Base-by-base conservation (phyloP, 208 protist genomes). In the Wallacemonas rigidus region DNA sequence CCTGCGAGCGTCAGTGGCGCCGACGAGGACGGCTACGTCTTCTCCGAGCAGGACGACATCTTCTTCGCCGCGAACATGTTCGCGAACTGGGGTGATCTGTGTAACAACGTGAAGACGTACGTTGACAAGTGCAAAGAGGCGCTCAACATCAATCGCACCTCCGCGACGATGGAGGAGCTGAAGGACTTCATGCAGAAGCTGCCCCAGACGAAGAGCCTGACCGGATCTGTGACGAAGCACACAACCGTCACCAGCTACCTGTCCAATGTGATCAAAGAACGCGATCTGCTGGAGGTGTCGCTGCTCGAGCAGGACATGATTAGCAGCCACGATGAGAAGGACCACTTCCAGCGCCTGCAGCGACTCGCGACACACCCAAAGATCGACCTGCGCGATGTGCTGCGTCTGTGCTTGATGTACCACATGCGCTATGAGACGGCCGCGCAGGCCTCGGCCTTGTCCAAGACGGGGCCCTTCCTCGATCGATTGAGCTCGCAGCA, bases 31-130 rank as follows among this genome's bases (percentile, higher is more conserved):
- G 89, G 88, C 35, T 92, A 94, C 75, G 91, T 93, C 48, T 92
- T 97, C 74, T 94, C 88, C 57, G 77, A 88, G 61, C 74, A 97
- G 47, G 93, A 98, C 60, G 98, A 99, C 80, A 12, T 80, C 14
- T 99, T 99, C 78, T 99, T 96, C 77, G 81, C 81, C 39, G 75
- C 92, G 5, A 99, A 98, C 74, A 93, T 99, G 88, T 98, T 95
- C 85, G 55, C 74, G 48, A 99, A 99, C 77, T 99, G 97, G 90
- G 98, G 98, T n/a, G 98, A 99, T 44, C 81, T 99, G 55, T 98
- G 98, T 75, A 89, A 88, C 64, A 91, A 85, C 71, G 86, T 99
- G 38, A 99, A 99, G 83, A 79, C 83, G 48, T 88, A 97, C 67
- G 91, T 99, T 26, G 96, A 99, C 47, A 77, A 91, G 67, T 99